phyloP scores from a whole-genome alignment of 371 early-diverging fungal genomes.

The Scutellospora calospora region DNA sequence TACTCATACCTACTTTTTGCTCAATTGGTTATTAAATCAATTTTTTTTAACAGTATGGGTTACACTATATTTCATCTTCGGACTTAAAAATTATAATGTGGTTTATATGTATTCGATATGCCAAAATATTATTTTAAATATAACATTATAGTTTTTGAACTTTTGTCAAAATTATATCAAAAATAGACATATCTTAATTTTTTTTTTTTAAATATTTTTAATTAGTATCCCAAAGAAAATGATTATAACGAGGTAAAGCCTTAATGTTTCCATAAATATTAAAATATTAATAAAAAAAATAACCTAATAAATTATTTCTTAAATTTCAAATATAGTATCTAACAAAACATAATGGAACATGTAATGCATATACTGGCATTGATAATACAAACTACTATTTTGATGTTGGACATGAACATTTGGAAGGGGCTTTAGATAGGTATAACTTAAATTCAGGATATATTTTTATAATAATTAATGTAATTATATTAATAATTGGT shows the following conservation, averaged over 20 bases:
- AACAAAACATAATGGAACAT: slow-evolving; percentile 87
- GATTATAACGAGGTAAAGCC: slow-evolving; percentile 75
- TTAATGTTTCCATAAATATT: not conserved
- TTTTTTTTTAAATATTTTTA: slow-evolving; percentile 43
- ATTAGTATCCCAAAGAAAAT: slow-evolving; percentile 93
- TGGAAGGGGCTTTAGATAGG: slow-evolving; percentile 94
- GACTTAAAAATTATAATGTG: no score
- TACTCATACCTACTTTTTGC: no score
- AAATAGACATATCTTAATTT: not conserved
- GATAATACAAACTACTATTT: slow-evolving; percentile 96
- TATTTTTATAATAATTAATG: no score
- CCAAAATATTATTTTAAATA: no score
- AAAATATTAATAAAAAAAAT: not conserved
- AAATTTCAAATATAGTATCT: slow-evolving; percentile 66
- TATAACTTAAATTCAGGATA: slow-evolving; percentile 42
- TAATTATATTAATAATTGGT: not conserved
- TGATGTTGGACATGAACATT: slow-evolving; percentile 82
- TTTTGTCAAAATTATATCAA: not conserved
- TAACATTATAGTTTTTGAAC: not conserved
- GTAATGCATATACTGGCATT: slow-evolving; percentile 95
- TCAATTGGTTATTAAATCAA: no score
- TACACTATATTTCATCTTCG: no score
- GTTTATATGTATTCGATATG: no score
- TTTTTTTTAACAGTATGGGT: no score
- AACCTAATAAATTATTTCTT: no score